Conservation (phyloP, 2,329 filamentous ascomycete species). For the Ophiocordyceps australis region DNA sequence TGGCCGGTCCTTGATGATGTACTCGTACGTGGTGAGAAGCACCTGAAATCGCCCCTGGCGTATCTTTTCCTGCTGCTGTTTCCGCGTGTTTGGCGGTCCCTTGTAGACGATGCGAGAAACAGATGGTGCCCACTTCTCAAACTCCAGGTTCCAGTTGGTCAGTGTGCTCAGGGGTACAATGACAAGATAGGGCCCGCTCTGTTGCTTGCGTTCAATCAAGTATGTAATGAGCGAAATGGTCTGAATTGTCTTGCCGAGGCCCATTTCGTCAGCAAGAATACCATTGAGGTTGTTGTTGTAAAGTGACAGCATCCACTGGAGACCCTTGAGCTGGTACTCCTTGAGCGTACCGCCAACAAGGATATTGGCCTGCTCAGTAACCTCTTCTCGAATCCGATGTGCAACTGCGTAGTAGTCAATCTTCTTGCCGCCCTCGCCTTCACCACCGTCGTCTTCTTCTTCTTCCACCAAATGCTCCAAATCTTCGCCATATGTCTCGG, state of each 20-base stretch:
- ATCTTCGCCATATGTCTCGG: conserved; percentile 59
- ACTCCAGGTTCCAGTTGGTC: conserved; percentile 97
- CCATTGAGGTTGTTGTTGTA: conserved; percentile 99
- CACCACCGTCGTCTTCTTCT: conserved; percentile 50
- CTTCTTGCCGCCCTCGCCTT: conserved; percentile 56
- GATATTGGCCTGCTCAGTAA: conserved; percentile 65
- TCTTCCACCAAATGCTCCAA: conserved; percentile 32
- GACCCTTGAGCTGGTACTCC: conserved; percentile 94
- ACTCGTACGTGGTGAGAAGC: conserved; percentile 92
- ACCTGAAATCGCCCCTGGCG: conserved; percentile 93
- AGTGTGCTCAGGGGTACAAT: conserved; percentile 94
- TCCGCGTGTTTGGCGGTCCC: conserved; percentile 74
- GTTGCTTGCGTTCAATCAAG: conserved; percentile 87
- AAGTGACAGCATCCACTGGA: conserved; percentile 98
- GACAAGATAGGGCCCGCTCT: conserved; percentile 83
- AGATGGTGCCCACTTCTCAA: conserved; percentile 94
- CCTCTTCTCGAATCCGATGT: conserved; percentile 86
- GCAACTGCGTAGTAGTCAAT: conserved; percentile 98
- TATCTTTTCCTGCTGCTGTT: conserved; percentile 83
- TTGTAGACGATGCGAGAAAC: conserved; percentile 89
- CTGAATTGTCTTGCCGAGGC: conserved; percentile 98
- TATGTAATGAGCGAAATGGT: conserved; percentile 96
- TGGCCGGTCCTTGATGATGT: conserved; percentile 97
- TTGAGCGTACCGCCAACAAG: conserved; percentile 86
- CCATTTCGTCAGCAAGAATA: conserved; percentile 98